These are phyloP conservation scores for Rhodotorula sp. DNA, from an alignment of 1,284 basidiomycete species.

Conservation along the genomic window DNA sequence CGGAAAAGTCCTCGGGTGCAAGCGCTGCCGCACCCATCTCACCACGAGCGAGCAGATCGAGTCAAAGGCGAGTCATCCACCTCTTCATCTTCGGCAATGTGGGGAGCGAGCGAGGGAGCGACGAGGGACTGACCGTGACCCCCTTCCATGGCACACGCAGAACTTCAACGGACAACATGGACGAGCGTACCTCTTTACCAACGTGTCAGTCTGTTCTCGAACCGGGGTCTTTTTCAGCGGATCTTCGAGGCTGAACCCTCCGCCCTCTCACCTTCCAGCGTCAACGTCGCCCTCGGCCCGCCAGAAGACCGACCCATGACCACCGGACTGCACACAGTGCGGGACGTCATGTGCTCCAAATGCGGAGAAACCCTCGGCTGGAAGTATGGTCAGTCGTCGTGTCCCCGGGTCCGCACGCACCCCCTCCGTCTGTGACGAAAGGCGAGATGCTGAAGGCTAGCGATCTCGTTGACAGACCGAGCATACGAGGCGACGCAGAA, in stretches of 20 bases:
- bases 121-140: background rate
- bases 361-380: conserved; percentile 79
- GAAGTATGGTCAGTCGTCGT: conserved; percentile 80
- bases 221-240: background rate
- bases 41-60: conserved; percentile 89
- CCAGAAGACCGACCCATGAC: conserved; percentile 92
- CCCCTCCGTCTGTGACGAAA: background rate
- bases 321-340: conserved; percentile 91
- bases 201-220: conserved; percentile 54
- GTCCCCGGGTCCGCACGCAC: background rate
- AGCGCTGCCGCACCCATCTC: conserved; percentile 86
- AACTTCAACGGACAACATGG: conserved; percentile 78
- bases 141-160: conserved; percentile 18
- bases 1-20: conserved; percentile 76
- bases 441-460: background rate
- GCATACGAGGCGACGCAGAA: conserved; percentile 87
- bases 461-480: conserved; percentile 63
- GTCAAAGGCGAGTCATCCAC: conserved; percentile 66
- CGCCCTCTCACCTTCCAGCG: conserved; percentile 55
- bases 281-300: conserved; percentile 84
- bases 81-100: conserved; percentile 1
- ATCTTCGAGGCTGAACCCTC: background rate
- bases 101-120: background rate
- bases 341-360: conserved; percentile 89
- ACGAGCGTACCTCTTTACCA: conserved; percentile 86